These are phyloP conservation scores for Phyllosticta capitalensis DNA, from an alignment of 2,329 filamentous ascomycete genomes.

Conservation along the genomic window DNA sequence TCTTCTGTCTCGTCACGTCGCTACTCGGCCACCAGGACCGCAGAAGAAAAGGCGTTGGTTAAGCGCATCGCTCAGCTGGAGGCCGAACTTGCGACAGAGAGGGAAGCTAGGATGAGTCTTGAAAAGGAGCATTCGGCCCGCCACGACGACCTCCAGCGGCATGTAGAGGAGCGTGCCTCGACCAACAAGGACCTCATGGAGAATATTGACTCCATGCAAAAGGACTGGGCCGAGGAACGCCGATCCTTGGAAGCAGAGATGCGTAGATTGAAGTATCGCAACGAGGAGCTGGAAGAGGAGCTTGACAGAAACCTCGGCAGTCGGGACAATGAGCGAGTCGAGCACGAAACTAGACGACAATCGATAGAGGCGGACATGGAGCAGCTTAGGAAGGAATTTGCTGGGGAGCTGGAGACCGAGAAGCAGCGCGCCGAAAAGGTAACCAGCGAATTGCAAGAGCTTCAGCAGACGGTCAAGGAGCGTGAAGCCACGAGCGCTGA, in stretches of 20 bases:
- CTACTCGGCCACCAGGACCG: constrained; percentile 50
- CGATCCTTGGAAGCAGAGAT: constrained; percentile 76
- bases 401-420: constrained; percentile 41
- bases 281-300: constrained; percentile 88
- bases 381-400: constrained; percentile 40
- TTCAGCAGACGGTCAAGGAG: constrained; percentile 49
- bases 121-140: constrained; percentile 60
- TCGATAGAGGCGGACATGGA: constrained; percentile 64
- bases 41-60: constrained; percentile 51
- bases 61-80: constrained; percentile 62
- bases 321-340: constrained; percentile 69
- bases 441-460: constrained; percentile 29
- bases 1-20: constrained; percentile 53
- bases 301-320: constrained; percentile 76
- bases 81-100: constrained; percentile 65
- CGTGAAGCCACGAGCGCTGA: constrained; percentile 35
- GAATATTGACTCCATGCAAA: constrained; percentile 87
- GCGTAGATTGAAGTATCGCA: constrained; percentile 60
- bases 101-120: constrained; percentile 54
- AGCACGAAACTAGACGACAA: constrained; percentile 58
- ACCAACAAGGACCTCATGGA: constrained; percentile 90
- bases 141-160: constrained; percentile 49
- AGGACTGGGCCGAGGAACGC: constrained; percentile 77
- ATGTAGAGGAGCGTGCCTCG: constrained; percentile 76
- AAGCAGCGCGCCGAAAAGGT: constrained; percentile 16